Base-by-base conservation (phyloP, 495 filamentous ascomycete genomes). In the Baudoinia panamericana region DNA sequence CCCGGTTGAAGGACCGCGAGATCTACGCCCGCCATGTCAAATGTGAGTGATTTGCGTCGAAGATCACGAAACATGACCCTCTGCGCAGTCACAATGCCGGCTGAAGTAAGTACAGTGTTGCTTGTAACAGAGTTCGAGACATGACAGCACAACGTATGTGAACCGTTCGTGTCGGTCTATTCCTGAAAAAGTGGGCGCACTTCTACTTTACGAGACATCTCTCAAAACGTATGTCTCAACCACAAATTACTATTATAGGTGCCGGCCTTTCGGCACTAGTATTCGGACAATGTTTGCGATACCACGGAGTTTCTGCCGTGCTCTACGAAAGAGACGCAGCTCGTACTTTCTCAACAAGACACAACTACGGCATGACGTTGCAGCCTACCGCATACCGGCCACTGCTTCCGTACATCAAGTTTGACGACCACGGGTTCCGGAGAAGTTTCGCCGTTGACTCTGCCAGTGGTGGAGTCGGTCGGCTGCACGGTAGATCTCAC, bases 351-450 rank as follows among this genome's bases (percentile, higher is more conserved):
- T 1, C 36, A 9, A 2, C 53, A 1, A 36, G 45, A 22, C 41
- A 59, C 27, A 36, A 23, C n/a, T 65, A 65, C 37, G 55, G 56
- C 26, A 58, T 66, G 24, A 61, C 58, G 6, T 43, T 67, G 12
- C 51, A 60, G 17, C 43, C 43, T 16, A 55, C 36, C 34, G 41
- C 62, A 0, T 67, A 61, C 39, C 44, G 35, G 13, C 55, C 57
- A 5, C 47, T 68, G 3, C 53, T 63, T 1, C 46, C 48, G 9
- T 27, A 57, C 4, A 46, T 66, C 5, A 31, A 56, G 5, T 40
- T 62, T 15, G 53, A 62, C 23, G 56, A 60, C 32, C 7, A 13
- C 1, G 37, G 43, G 3, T 60, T 64, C 41, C 30, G 44, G 16
- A 15, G 47, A 17, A 44, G 45, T 8, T 12, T 59, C 2, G 56